Evolutionary conservation across 1,284 basidiomycete species (phyloP).

Genomic region (Laetiporus sulphureus): DNA sequence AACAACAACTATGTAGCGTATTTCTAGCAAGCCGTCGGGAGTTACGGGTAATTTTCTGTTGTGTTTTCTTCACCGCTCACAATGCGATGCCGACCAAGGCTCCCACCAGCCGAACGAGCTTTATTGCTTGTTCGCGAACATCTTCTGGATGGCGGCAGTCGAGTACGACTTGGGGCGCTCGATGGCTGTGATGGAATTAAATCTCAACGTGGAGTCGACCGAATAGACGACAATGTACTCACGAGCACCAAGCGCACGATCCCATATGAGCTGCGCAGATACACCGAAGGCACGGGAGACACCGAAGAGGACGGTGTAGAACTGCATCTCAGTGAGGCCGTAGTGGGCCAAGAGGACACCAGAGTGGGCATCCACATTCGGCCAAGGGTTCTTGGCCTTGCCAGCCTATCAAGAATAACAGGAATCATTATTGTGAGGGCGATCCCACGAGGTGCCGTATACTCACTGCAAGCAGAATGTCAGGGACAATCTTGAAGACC

Average conservation of each 20-base stretch:
- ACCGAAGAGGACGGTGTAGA: slow-evolving; percentile 96
- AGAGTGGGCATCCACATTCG: slow-evolving; percentile 96
- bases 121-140: slow-evolving; percentile 53
- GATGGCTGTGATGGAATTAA: slow-evolving; percentile 42
- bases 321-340: slow-evolving; percentile 84
- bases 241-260: slow-evolving; percentile 92
- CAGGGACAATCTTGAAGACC: slow-evolving; percentile 90
- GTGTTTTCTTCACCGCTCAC: too few species aligned
- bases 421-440: neutral
- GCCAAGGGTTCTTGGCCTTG: slow-evolving; percentile 92
- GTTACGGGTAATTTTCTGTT: too few species aligned
- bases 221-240: slow-evolving; percentile 26
- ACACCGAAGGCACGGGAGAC: slow-evolving; percentile 93
- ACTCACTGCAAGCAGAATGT: slow-evolving; percentile 79
- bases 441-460: neutral
- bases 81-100: too few species aligned
- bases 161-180: slow-evolving; percentile 88
- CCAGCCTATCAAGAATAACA: slow-evolving; percentile 59
- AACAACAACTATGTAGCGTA: too few species aligned
- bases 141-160: slow-evolving; percentile 66
- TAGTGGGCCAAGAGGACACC: slow-evolving; percentile 92
- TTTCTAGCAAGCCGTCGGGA: too few species aligned
- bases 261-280: slow-evolving; percentile 88
- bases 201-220: neutral
- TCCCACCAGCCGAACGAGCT: too few species aligned